Conservation (phyloP, 345 rosid species). For the Capsella bursapastoris region DNA sequence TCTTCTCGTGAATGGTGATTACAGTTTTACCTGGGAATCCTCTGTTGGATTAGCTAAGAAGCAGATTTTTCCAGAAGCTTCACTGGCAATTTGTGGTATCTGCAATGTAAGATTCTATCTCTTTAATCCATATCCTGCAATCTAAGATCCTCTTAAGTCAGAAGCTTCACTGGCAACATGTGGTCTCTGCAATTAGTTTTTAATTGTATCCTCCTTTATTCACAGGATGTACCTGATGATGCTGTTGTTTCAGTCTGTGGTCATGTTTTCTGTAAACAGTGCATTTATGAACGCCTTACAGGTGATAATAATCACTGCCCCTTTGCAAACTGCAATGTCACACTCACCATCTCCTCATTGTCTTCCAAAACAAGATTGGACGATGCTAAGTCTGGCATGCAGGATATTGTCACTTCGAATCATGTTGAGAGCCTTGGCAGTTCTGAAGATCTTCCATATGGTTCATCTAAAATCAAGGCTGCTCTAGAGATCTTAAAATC, state of each 20-base stretch:
- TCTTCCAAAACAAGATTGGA: slow-evolving; percentile 58
- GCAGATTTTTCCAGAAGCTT: slow-evolving; percentile 67
- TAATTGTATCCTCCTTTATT: slow-evolving; percentile 25
- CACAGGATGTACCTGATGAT: slow-evolving; percentile 95
- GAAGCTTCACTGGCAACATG: slow-evolving; percentile 86
- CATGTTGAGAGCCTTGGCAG: slow-evolving; percentile 39
- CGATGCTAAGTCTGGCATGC: slow-evolving; percentile 48
- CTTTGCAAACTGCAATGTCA: slow-evolving; percentile 61
- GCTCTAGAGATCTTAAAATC: slow-evolving; percentile 80
- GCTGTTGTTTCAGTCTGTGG: slow-evolving; percentile 89
- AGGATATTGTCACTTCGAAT: slow-evolving; percentile 49
- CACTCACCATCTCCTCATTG: slow-evolving; percentile 56
- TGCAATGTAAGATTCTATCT: slow-evolving; percentile 73
- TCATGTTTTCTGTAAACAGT: slow-evolving; percentile 95
- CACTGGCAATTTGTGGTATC: slow-evolving; percentile 87
- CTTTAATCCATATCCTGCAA: too few species aligned
- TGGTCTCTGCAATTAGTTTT: slow-evolving; percentile 67
- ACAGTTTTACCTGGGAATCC: slow-evolving; percentile 58
- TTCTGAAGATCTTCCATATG: slow-evolving; percentile 42
- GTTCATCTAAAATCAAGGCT: slow-evolving; percentile 91
- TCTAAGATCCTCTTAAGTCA: slow-evolving; percentile 1
- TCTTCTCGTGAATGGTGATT: slow-evolving; percentile 87
- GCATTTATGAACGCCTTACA: slow-evolving; percentile 75
- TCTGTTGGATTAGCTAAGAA: slow-evolving; percentile 66
- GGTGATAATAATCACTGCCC: slow-evolving; percentile 84